Evolutionary conservation across 2,329 filamentous ascomycete genomes (phyloP).

Genomic region (Plectosphaerella cucumerina): DNA sequence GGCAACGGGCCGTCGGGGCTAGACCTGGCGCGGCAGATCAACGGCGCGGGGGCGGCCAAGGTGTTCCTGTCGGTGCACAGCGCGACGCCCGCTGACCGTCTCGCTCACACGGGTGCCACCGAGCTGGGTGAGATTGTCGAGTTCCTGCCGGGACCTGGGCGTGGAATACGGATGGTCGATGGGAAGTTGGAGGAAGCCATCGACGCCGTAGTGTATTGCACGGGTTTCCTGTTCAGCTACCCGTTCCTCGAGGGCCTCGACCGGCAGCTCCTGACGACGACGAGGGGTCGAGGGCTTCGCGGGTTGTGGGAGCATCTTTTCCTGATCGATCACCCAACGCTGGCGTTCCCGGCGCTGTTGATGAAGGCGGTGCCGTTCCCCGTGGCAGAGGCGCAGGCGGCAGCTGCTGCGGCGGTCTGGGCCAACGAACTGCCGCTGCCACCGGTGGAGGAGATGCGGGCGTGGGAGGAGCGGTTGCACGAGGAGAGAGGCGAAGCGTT

Average conservation of each 20-base stretch:
- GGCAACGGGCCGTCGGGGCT: conserved; percentile 81
- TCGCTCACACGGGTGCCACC: conserved; percentile 40
- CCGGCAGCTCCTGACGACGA: conserved; percentile 56
- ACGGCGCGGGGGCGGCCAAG: conserved; percentile 50
- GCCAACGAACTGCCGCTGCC: conserved; percentile 67
- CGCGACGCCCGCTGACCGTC: conserved; percentile 40
- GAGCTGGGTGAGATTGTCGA: conserved; percentile 56
- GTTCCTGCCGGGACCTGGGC: conserved; percentile 42
- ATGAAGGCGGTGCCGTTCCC: conserved; percentile 89
- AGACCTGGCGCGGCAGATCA: conserved; percentile 78
- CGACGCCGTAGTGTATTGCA: conserved; percentile 73
- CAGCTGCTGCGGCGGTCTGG: conserved; percentile 73
- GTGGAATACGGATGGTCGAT: conserved; percentile 62
- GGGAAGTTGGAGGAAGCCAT: conserved; percentile 58
- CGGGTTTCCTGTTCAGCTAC: conserved; percentile 75
- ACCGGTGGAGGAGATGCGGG: conserved; percentile 55
- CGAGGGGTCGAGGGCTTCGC: conserved; percentile 64
- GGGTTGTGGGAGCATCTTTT: conserved; percentile 79
- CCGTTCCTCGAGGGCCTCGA: conserved; percentile 54
- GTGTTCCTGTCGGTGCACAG: conserved; percentile 61
- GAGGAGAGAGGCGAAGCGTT: conserved; percentile 35
- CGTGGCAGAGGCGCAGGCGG: conserved; percentile 72
- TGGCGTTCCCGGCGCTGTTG: conserved; percentile 72
- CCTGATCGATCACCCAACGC: conserved; percentile 68
- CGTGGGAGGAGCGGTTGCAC: conserved; percentile 64